Conservation (phyloP, 2,329 filamentous ascomycete genomes). For the Aspergillus udagawae region DNA sequence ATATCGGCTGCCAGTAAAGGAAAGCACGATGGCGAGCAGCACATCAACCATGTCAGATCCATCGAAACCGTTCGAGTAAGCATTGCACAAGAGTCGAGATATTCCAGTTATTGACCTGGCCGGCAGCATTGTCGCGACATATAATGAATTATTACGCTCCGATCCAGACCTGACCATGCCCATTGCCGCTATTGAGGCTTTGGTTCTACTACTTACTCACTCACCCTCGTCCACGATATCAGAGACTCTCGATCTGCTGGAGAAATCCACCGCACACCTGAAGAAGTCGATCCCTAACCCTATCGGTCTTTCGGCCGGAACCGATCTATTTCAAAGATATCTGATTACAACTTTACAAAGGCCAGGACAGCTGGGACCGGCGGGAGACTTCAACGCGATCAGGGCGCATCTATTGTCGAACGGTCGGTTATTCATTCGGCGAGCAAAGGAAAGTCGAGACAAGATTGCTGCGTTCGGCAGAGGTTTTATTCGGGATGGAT, state of each 20-base stretch:
- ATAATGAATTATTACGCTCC: conserved; percentile 58
- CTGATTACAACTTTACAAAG: conserved; percentile 69
- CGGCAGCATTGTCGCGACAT: conserved; percentile 59
- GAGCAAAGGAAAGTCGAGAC: conserved; percentile 79
- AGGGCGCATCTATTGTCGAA: conserved; percentile 80
- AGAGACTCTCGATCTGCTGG: conserved; percentile 85
- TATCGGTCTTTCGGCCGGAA: conserved; percentile 87
- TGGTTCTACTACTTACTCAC: conserved; percentile 79
- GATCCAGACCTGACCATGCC: conserved; percentile 92
- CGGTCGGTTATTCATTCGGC: conserved; percentile 77
- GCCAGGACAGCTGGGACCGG: conserved; percentile 47
- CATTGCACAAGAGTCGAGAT: neutral
- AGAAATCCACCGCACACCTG: conserved; percentile 70
- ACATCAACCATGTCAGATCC: conserved; percentile 18
- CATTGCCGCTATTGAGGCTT: conserved; percentile 86
- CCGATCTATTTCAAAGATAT: conserved; percentile 92
- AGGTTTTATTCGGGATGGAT: conserved; percentile 72
- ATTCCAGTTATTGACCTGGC: neutral
- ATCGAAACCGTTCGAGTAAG: conserved; percentile 39
- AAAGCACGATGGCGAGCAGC: conserved; percentile 27
- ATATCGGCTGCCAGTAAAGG: conserved; percentile 1
- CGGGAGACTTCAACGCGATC: conserved; percentile 75
- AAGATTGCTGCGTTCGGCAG: conserved; percentile 77
- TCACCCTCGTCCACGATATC: conserved; percentile 81
- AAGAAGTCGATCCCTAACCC: conserved; percentile 79